Conservation (phyloP, 164 flowering plant genomes). For the Hamamelis virginiana region DNA sequence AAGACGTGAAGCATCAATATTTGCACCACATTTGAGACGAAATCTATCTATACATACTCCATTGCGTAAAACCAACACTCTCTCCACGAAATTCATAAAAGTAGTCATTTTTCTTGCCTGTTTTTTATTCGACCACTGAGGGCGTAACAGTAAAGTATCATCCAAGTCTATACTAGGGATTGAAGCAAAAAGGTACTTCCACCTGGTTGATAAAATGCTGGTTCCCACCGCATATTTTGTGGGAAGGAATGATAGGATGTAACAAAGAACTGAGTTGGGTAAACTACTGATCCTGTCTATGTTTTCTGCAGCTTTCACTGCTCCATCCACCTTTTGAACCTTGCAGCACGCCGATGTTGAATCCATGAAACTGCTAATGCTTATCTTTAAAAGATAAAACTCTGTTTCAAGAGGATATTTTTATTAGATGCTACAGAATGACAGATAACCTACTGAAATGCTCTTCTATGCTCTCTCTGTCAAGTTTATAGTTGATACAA, state of each 20-base stretch:
- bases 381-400: too few species aligned
- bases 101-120: background rate
- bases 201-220: background rate
- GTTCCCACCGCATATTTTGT: background rate
- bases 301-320: too few species aligned
- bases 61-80: background rate
- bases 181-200: background rate
- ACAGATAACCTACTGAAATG: too few species aligned
- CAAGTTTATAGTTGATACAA: too few species aligned
- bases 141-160: background rate
- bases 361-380: background rate
- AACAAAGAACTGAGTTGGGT: background rate
- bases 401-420: too few species aligned
- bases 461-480: too few species aligned
- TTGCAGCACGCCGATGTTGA: background rate
- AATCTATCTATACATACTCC: background rate
- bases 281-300: background rate
- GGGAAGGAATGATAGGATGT: slow-evolving; percentile 1
- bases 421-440: too few species aligned
- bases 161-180: background rate
- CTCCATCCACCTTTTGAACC: background rate
- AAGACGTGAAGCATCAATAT: background rate
- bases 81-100: slow-evolving; percentile 2
- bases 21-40: background rate
- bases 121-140: too few species aligned